phyloP scores from a whole-genome alignment of 2,329 filamentous ascomycete species.

The Botryotinia calthae region DNA sequence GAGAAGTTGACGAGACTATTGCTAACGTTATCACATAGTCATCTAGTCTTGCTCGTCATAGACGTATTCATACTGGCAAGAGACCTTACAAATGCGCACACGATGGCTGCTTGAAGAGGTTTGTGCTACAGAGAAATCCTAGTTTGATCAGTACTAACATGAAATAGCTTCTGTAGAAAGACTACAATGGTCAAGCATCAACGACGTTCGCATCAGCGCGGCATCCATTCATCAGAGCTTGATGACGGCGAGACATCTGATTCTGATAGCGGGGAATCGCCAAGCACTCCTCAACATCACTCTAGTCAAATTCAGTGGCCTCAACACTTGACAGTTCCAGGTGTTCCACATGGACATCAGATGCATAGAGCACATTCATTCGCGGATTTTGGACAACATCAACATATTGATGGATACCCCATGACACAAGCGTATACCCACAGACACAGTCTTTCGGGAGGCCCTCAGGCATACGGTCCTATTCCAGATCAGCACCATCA shows the following conservation, averaged over 20 bases:
- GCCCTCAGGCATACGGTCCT: slow-evolving; percentile 45
- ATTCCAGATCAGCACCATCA: slow-evolving; percentile 46
- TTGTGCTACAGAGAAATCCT: slow-evolving; percentile 17
- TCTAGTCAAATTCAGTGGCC: slow-evolving; percentile 51
- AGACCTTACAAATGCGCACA: slow-evolving; percentile 62
- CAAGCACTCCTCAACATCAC: slow-evolving; percentile 54
- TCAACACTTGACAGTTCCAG: slow-evolving; percentile 43
- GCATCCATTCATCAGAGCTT: slow-evolving; percentile 53
- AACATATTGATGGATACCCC: slow-evolving; percentile 43
- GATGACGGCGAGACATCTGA: slow-evolving; percentile 41
- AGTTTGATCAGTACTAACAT: slow-evolving; percentile 24
- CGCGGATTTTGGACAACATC: slow-evolving; percentile 49
- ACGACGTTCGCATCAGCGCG: slow-evolving; percentile 57
- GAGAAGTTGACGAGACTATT: background rate
- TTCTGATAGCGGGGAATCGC: slow-evolving; percentile 50
- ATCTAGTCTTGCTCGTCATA: slow-evolving; percentile 48
- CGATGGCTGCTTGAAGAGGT: slow-evolving; percentile 41
- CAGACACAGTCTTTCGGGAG: slow-evolving; percentile 49
- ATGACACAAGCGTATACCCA: slow-evolving; percentile 43
- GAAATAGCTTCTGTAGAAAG: slow-evolving; percentile 64
- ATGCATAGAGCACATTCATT: slow-evolving; percentile 54
- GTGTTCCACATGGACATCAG: slow-evolving; percentile 33
- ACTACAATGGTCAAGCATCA: slow-evolving; percentile 70
- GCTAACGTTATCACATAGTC: slow-evolving; percentile 33
- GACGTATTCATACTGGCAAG: slow-evolving; percentile 70